Conservation (phyloP, 129 eudicot genomes). For the Daucus carota region DH1_v3.0 NC_030389.2:37333001-37333500, state of each 20-base stretch:
- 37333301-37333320: constrained; percentile 99
- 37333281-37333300: constrained; percentile 99
- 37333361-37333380: constrained; percentile 98
- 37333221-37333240: not conserved
- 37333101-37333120: not conserved
- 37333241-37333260: not conserved
- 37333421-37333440: not conserved
- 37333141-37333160: not conserved
- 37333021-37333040: constrained; percentile 98
- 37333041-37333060: constrained; percentile 99
- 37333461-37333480: not conserved
- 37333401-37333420: constrained; percentile 7
- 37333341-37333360: constrained; percentile 96
- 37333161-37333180: not conserved
- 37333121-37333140: not conserved
- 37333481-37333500: not conserved
- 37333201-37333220: not conserved
- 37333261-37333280: not conserved
- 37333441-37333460: not conserved
- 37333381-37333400: constrained; percentile 74
- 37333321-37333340: constrained; percentile 97
- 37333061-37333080: constrained; percentile 99
- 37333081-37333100: constrained; percentile 99
- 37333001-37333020: constrained; percentile 95
- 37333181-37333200: not conserved